Conservation (phyloP, 441 rosid genomes). For the Syzygium syzygioides region DNA sequence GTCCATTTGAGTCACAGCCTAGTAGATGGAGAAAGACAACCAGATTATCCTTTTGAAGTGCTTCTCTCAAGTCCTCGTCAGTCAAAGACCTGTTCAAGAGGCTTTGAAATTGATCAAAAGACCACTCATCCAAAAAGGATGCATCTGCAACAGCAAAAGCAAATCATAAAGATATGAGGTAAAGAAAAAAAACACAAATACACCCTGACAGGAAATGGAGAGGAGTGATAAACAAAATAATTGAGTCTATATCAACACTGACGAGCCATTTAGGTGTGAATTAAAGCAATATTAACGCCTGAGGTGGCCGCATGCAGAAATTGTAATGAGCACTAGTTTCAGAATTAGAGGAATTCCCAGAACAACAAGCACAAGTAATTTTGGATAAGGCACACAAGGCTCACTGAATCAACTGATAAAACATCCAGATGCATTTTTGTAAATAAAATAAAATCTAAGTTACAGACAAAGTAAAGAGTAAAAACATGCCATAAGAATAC, state of each 20-base stretch:
- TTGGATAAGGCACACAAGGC: not conserved
- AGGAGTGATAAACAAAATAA: not conserved
- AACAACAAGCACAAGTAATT: not conserved
- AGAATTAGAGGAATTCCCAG: not conserved
- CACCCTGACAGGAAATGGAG: not conserved
- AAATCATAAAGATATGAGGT: not conserved
- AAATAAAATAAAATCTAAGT: not conserved
- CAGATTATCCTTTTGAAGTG: constrained; percentile 79
- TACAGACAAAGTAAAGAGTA: not conserved
- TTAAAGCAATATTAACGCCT: not conserved
- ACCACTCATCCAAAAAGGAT: constrained; percentile 98
- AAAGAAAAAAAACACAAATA: not conserved
- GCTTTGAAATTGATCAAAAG: constrained; percentile 91
- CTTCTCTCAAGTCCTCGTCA: constrained; percentile 68
- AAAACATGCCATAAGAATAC: not conserved
- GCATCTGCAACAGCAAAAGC: constrained; percentile 72
- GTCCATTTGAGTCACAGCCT: constrained; percentile 99
- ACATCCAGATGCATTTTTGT: not conserved
- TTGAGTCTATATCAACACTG: not conserved
- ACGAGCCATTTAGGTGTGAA: not conserved
- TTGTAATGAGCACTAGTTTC: not conserved
- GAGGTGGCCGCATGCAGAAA: not conserved
- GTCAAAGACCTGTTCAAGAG: constrained; percentile 78
- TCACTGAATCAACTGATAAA: not conserved
- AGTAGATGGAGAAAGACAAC: constrained; percentile 90